Percentiles rank a stretch among this genome's conserved stretches.
These are phyloP conservation scores for Colletotrichum sp. DNA, from an alignment of 2,329 filamentous ascomycete species.

Conservation along the genomic window DNA sequence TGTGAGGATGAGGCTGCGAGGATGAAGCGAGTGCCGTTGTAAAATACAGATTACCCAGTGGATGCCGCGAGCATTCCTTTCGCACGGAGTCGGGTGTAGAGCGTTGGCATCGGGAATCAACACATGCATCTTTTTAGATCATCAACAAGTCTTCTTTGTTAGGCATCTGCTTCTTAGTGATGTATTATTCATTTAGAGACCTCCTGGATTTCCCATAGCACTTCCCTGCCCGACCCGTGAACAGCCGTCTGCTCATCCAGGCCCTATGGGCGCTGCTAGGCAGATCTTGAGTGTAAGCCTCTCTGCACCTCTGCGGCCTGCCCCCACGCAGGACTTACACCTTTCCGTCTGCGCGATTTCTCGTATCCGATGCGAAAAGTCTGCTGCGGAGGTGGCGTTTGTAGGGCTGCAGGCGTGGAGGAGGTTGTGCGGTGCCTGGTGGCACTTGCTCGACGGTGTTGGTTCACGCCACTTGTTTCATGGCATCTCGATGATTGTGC, in stretches of 20 bases:
- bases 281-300: no score
- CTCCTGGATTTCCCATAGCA: not conserved
- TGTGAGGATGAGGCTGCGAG: not conserved
- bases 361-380: not conserved
- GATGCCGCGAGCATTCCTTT: slow-evolving; percentile 3
- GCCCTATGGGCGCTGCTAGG: not conserved
- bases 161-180: not conserved
- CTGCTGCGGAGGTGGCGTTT: not conserved
- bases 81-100: slow-evolving; percentile 16
- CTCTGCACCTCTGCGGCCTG: no score
- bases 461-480: no score
- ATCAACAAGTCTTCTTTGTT: not conserved
- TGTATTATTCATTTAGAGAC: not conserved
- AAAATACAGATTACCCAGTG: slow-evolving; percentile 11
- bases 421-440: not conserved
- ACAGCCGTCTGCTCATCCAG: not conserved
- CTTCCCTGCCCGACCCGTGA: not conserved
- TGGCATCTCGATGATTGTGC: not conserved
- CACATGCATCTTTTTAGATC: not conserved
- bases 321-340: no score
- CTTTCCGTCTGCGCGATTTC: not conserved
- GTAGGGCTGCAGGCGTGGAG: not conserved
- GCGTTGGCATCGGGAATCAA: not conserved
- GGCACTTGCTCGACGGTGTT: not conserved
- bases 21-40: not conserved